phyloP scores from a whole-genome alignment of 352 stramenopile genomes.

The Vaucheria bursata region DNA sequence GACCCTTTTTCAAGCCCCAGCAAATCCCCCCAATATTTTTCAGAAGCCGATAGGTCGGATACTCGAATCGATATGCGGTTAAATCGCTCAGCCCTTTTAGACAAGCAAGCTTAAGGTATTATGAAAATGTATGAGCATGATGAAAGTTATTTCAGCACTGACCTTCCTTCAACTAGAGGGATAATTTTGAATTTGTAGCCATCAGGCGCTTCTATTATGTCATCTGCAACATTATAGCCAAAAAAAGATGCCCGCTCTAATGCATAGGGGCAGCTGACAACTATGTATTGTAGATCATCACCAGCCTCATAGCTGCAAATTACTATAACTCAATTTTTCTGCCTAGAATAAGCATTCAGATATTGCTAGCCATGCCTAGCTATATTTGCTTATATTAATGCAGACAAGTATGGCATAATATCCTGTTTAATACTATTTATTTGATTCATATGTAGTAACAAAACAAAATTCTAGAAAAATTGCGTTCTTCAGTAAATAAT shows the following conservation, averaged over 20 bases:
- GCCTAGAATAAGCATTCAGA: no score
- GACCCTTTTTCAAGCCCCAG: constrained; percentile 47
- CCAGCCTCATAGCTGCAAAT: constrained; percentile 44
- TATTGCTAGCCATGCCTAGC: no score
- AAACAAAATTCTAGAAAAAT: no score
- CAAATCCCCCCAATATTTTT: constrained; percentile 38
- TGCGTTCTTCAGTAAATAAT: no score
- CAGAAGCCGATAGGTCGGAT: constrained; percentile 15
- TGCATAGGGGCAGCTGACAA: not conserved
- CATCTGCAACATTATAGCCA: not conserved
- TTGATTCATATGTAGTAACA: no score
- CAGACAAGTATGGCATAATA: no score
- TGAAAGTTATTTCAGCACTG: not conserved
- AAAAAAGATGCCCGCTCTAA: constrained; percentile 1
- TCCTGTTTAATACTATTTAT: no score
- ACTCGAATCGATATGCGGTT: constrained; percentile 28
- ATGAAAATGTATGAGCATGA: not conserved
- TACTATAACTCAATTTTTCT: no score
- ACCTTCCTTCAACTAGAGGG: constrained; percentile 13
- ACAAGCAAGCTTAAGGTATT: not conserved
- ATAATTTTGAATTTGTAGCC: constrained; percentile 45
- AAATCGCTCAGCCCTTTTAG: constrained; percentile 21
- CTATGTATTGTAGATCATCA: constrained; percentile 49
- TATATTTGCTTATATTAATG: no score
- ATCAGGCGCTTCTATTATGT: constrained; percentile 43